Evolutionary conservation across 2,329 filamentous ascomycete genomes (phyloP).

Genomic region (Hysterium pulicare): DNA sequence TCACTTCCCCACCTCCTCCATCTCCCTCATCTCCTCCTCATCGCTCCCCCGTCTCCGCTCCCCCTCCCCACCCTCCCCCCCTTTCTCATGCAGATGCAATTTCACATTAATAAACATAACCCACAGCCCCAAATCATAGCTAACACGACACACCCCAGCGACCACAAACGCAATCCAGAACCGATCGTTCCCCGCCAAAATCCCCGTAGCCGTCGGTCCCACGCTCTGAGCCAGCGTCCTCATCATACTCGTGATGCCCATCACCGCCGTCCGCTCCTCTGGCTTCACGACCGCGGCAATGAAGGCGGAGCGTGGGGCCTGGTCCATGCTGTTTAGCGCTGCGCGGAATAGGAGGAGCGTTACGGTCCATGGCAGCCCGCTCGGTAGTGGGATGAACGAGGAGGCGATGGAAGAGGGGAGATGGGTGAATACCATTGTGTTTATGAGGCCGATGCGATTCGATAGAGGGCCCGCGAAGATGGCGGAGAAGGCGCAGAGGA

Average conservation of each 20-base stretch:
- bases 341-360: conserved; percentile 57
- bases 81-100: conserved; percentile 12
- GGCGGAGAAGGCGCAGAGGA: conserved; percentile 53
- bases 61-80: conserved; percentile 3
- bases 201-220: conserved; percentile 34
- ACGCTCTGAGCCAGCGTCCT: conserved; percentile 57
- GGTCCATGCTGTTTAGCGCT: conserved; percentile 66
- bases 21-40: conserved; percentile 66
- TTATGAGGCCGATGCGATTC: conserved; percentile 58
- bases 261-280: conserved; percentile 65
- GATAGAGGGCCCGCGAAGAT: conserved; percentile 58
- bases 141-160: conserved; percentile 32
- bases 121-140: conserved; percentile 38
- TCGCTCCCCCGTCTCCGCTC: conserved; percentile 15
- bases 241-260: conserved; percentile 63
- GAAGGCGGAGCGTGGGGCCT: conserved; percentile 63
- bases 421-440: conserved; percentile 51
- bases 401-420: conserved; percentile 60
- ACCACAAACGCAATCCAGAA: conserved; percentile 40
- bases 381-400: conserved; percentile 53
- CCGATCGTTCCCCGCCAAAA: conserved; percentile 28
- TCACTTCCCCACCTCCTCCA: no score
- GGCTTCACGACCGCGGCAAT: conserved; percentile 65
- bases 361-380: conserved; percentile 50
- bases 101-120: conserved; percentile 37